Evolutionary conservation across 2,329 filamentous ascomycete genomes (phyloP), one percentile per base, ranked within the genome.

Genomic region (Sarocladium oryzae): DNA sequence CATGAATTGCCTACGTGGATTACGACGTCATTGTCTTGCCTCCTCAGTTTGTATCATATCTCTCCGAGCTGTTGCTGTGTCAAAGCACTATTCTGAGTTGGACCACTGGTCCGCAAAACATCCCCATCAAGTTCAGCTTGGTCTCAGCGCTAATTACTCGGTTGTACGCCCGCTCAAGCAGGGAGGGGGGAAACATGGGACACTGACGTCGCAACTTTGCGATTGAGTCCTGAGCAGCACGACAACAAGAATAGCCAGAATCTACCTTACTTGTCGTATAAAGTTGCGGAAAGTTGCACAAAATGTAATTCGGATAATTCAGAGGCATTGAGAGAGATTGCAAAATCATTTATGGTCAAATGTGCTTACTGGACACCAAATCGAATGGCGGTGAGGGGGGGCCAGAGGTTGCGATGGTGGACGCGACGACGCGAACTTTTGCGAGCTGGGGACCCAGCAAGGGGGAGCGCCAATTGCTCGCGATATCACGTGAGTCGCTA

Each of bases 371-470:
- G 54, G 50, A 54, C 53, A 32, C 16, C 23, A 28, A 16, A 18
- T 2, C 5, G 20, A 38, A 45, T 49, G 20, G 45, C 51, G 53
- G 56, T 65, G 54, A 54, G 63, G 64, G 66, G 63, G 68, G 69
- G 66, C 58, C 64, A 66, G 62, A 59, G 58, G 62, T 65, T 69
- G 61, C 23, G 62, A 60, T 58, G 67, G 66, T 63, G 68, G 67
- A 71, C 71, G 70, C 70, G 71, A 68, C 66, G 62, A 63, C 67
- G 67, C 67, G 67, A 64, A 64, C 54, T 62, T 63, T 66, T 60
- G 65, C 61, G 64, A 63, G 60, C 58, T 61, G 63, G 59, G 50
- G 54, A 56, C 62, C 56, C 54, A 55, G 59, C 57, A 8, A 16
- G 26, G 43, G 43, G 56, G 36, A 55, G 61, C 67, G 64, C 69